phyloP scores from a whole-genome alignment of 345 rosid species.

The Gossypium ekmanianum region DNA sequence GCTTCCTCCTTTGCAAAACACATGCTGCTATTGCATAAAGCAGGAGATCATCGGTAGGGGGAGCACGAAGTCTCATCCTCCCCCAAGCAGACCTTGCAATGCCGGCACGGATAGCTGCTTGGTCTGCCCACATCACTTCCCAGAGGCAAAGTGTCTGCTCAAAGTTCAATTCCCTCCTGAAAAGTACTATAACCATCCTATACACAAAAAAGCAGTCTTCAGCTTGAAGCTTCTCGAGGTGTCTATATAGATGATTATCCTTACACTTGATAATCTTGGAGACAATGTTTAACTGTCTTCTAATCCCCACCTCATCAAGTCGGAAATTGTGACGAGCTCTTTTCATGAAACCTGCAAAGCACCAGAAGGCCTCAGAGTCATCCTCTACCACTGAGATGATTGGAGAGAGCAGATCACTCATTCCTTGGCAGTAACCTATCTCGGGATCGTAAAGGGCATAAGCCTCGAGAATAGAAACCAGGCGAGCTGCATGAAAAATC shows the following conservation, averaged over 20 bases:
- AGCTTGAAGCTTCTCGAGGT: constrained; percentile 87
- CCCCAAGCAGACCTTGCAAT: constrained; percentile 79
- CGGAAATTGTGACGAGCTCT: constrained; percentile 91
- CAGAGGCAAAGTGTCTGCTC: constrained; percentile 91
- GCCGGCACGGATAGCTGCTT: constrained; percentile 75
- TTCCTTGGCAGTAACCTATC: constrained; percentile 92
- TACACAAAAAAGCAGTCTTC: constrained; percentile 92
- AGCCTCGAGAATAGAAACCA: constrained; percentile 85
- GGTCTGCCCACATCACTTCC: constrained; percentile 99
- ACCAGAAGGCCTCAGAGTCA: constrained; percentile 85
- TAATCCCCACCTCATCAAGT: constrained; percentile 88
- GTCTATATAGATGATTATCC: constrained; percentile 73
- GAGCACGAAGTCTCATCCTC: constrained; percentile 77
- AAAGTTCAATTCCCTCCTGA: constrained; percentile 72
- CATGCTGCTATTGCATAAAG: constrained; percentile 93
- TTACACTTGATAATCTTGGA: constrained; percentile 83
- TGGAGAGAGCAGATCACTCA: constrained; percentile 93
- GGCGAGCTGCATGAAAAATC: constrained; percentile 78
- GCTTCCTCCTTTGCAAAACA: constrained; percentile 88
- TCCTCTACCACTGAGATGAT: constrained; percentile 71
- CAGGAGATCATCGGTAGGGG: constrained; percentile 85
- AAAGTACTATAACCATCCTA: constrained; percentile 91
- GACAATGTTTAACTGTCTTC: constrained; percentile 72
- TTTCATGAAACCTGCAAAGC: constrained; percentile 90
- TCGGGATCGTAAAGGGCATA: constrained; percentile 80